Evolutionary conservation across 495 filamentous ascomycete species (phyloP).

Genomic region (Penicillium cinerascens): DNA sequence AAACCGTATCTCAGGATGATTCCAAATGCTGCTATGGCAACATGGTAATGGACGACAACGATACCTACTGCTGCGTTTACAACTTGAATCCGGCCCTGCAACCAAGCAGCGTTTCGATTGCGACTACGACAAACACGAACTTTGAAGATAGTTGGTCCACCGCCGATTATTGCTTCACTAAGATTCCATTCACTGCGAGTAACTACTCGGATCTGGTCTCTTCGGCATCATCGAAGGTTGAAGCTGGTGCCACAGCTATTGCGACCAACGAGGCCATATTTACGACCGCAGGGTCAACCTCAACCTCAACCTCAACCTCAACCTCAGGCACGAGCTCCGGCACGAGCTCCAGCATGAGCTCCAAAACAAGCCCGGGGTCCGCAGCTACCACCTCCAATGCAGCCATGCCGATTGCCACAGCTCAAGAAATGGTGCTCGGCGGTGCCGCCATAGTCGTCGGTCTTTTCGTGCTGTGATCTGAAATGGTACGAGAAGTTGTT

Average conservation of each 20-base stretch:
- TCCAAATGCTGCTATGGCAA: slow-evolving; percentile 14
- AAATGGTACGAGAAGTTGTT: not conserved
- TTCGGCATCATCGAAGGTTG: slow-evolving; percentile 9
- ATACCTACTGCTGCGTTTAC: slow-evolving; percentile 15
- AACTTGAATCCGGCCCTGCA: not conserved
- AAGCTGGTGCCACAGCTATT: slow-evolving; percentile 2
- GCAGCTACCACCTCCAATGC: slow-evolving; percentile 12
- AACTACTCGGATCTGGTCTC: slow-evolving; percentile 19
- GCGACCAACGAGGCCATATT: slow-evolving; percentile 1
- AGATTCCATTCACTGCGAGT: slow-evolving; percentile 16
- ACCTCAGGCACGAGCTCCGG: slow-evolving; percentile 2
- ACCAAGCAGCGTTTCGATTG: not conserved
- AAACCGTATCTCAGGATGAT: not conserved
- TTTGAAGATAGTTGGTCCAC: slow-evolving; percentile 2
- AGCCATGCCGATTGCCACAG: slow-evolving; percentile 9
- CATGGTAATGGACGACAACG: slow-evolving; percentile 3
- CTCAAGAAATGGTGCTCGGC: slow-evolving; percentile 8
- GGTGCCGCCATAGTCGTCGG: slow-evolving; percentile 10
- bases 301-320: not conserved
- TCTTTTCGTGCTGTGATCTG: slow-evolving; percentile 13
- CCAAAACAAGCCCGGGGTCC: slow-evolving; percentile 1
- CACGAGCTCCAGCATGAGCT: slow-evolving; percentile 4
- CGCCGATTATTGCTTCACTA: slow-evolving; percentile 2
- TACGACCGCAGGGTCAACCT: not conserved
- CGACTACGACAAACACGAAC: slow-evolving; percentile 2